Base-by-base conservation (phyloP, 352 stramenopile species). In the Pythium dissimile region DNA sequence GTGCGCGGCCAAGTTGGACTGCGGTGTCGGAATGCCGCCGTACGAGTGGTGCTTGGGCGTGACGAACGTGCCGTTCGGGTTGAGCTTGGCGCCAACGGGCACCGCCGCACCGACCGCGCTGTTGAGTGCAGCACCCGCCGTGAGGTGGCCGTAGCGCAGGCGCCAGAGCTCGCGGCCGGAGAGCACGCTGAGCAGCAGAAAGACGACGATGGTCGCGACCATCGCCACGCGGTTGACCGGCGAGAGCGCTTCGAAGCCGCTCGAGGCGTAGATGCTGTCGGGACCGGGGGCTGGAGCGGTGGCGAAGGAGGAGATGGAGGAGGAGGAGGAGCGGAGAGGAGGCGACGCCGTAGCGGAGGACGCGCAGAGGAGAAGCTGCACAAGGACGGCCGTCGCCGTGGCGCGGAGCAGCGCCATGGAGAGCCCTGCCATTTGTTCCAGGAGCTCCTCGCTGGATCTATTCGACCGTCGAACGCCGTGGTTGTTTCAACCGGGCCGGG, bases 171-270 rank as follows among this genome's bases (percentile, higher is more conserved):
- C 63, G 49, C 72, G 67, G 1, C 80, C 80, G 0, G 77, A 86
- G 55, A 90, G 60, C 20, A 67, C 26, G 37, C 75, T 87, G 39
- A 88, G 77, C 30, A 65, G 47, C n/a, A 86, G 37, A 59, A 90
- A 90, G 37, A 87, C 64, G 31, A 75, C 41, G 55, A 90, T 77
- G 27, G 77, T 87, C 16, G 77, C 42, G 20, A 82, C 16, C 41
- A 90, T 48, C 21, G 86, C 50, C 11, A 73, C 53, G 44, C 68
- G 75, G 63, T 88, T 72, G 43, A 77, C 8, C 63, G 49, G 47
- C 66, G 76, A 62, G 47, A 89, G 69, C 37, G 55, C 57, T 39
- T 71, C 65, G 43, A 76, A 64, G 47, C 47, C 56, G 47, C 27
- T 52, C 49, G 58, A 35, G n/a, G 58, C 50, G 43, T 59, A 52